Evolutionary conservation across 1,139 yeast genomes (phyloP), one percentile per base, ranked within the genome.

Genomic region (Debaryomycetaceae sp.): DNA sequence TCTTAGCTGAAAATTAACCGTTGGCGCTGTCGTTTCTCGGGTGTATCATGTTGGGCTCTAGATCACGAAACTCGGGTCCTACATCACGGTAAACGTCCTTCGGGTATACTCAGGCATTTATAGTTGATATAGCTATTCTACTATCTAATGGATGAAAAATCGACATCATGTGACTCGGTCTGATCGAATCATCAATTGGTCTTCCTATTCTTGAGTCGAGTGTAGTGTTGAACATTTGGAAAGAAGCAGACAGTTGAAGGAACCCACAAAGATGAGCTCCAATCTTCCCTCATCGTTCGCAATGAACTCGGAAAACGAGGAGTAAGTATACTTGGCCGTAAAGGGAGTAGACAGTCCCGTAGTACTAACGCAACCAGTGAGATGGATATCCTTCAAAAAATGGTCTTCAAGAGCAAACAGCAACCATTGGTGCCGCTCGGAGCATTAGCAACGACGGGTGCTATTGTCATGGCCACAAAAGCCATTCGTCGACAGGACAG

Each of bases 401-500:
- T 66, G 66, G 49, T 55, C 34, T 59, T 56, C 45, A 70, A 67
- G 50, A 78, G 85, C 45, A 83, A 81, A 57, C 84, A 85, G 58
- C 91, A 86, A 55, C 95, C 95, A 2, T 64, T 83, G 5, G 93
- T 90, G 0, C 97, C 97, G 0, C 50, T 88, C 6, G 97, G 97
- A 2, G 72, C 87, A 14, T 60, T 86, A 6, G 80, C 87, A 42
- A 90, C 98, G 5, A 79, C 87, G 5, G 88, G 84, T 5, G 97
- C 97, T 0, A 87, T 90, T 38, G 67, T 78, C 0, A 70, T 90
- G 54, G 95, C 97, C 1, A 90, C 91, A 6, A 75, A 80, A 52
- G 87, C 93, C 13, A 73, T 90, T 53, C 78, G 83, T 54, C 68
- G 75, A 34, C 96, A 97, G 24, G 83, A 88, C 56, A 78, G 84